A percentile compares a stretch with the other conserved stretches of the same genome.
These are phyloP conservation scores for Quercus rubra DNA, from an alignment of 306 rosid genomes.

Conservation along the genomic window DNA sequence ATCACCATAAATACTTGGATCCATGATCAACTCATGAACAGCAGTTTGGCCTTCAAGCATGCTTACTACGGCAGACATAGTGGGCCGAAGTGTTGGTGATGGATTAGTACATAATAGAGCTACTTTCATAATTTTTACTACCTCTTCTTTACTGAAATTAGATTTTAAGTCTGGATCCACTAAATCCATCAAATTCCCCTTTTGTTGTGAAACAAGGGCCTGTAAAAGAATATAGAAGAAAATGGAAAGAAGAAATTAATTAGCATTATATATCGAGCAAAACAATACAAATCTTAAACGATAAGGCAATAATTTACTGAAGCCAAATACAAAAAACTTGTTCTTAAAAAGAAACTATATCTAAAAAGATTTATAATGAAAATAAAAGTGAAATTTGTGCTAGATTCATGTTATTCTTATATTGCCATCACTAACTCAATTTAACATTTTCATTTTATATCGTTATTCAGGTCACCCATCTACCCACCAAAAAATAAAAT, in stretches of 20 bases:
- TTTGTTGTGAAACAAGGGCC: conserved; percentile 32
- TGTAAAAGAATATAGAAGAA: neutral
- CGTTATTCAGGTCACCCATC: too few relatives aligned
- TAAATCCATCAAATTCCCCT: conserved; percentile 37
- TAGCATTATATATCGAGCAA: neutral
- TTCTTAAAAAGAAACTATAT: too few relatives aligned
- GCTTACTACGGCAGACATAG: conserved; percentile 61
- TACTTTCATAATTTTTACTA: conserved; percentile 36
- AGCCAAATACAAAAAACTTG: too few relatives aligned
- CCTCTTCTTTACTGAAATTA: conserved; percentile 42
- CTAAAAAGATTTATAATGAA: neutral
- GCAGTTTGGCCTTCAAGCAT: conserved; percentile 54
- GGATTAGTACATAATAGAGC: conserved; percentile 52
- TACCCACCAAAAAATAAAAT: too few relatives aligned
- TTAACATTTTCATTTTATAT: too few relatives aligned
- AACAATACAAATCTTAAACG: too few relatives aligned
- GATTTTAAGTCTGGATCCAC: conserved; percentile 54
- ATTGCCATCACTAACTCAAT: too few relatives aligned
- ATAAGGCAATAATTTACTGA: too few relatives aligned
- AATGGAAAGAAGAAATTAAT: neutral
- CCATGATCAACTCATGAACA: conserved; percentile 37
- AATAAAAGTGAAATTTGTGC: neutral
- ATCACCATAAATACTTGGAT: conserved; percentile 27
- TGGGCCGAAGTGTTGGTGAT: conserved; percentile 52
- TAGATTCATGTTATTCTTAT: too few relatives aligned